Evolutionary conservation across 768 basidiomycete species (phyloP), one percentile per base, ranked within the genome.

Genomic region (Mycena belliarum): DNA sequence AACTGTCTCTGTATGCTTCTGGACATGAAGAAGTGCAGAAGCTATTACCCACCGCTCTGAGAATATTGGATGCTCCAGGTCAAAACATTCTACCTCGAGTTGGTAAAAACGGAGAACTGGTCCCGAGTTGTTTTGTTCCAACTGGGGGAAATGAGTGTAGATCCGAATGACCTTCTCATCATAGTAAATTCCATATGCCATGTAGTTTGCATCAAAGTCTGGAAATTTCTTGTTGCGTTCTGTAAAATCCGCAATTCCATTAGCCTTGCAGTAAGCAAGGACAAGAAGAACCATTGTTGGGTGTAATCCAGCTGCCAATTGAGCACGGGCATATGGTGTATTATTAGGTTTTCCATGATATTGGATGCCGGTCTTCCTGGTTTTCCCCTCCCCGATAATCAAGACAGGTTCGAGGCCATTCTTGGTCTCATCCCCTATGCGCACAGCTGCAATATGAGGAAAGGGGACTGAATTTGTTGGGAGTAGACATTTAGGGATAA

Each of bases 271-370:
- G 41, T 56, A 47, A 7, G 55, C 28, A 23, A 57, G 24, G 20
- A 50, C 55, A 20, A 57, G 55, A 14, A 32, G 29, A 18, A 57
- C 50, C 18, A 57, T 8, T 10, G 55, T 57, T 16, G 48, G 37
- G 16, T 57, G 55, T 3, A 57, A 48, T 10, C 49, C 48, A 20
- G 55, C 55, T 6, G 55, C 55, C 48, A 57, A 50, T 29, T 57
- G 49, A n/a, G 43, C 55, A 3, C 49, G 55, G 7, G 55, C 28
- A 15, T 8, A 32, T 50, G 21, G 33, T 1, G n/a, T 25, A 4
- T 50, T 37, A 12, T 50, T 41, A 5, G 7, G 37, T n/a, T 28
- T 28, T n/a, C 2, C 7, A 29, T 41, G 24, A 26, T 40, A 23
- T 6, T 26, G 16, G 37, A 41, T 18, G 16, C 55, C 42, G 28